These are phyloP conservation scores for Dothistroma pini DNA, from an alignment of 2,329 filamentous ascomycete genomes.

Conservation along the genomic window DNA sequence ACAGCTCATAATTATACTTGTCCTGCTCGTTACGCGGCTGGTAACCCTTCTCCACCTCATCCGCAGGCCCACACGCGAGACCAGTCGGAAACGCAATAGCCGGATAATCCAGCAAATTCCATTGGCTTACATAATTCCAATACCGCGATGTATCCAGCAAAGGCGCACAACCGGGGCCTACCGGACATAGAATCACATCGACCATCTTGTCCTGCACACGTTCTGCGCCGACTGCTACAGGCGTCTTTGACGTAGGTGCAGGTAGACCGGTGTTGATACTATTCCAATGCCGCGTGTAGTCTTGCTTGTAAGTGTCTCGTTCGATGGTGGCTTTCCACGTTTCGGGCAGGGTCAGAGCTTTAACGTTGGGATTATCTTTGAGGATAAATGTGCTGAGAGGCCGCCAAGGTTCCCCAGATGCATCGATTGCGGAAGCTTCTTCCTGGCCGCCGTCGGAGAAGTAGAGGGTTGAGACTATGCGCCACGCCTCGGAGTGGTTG, in stretches of 20 bases:
- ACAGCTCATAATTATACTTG: conserved; percentile 46
- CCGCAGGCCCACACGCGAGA: conserved; percentile 41
- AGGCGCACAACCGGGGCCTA: conserved; percentile 53
- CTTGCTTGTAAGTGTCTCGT: conserved; percentile 44
- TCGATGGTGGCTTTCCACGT: conserved; percentile 42
- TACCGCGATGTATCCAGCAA: conserved; percentile 52
- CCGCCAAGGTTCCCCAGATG: conserved; percentile 55
- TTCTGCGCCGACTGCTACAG: conserved; percentile 7
- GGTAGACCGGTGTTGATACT: conserved; percentile 35
- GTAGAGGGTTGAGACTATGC: conserved; percentile 49
- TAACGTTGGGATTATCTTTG: conserved; percentile 52
- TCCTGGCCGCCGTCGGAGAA: conserved; percentile 60
- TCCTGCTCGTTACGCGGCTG: conserved; percentile 46
- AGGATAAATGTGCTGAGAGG: conserved; percentile 59
- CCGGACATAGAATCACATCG: conserved; percentile 62
- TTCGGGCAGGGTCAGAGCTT: conserved; percentile 41
- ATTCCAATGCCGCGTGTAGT: conserved; percentile 48
- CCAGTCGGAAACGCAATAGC: conserved; percentile 58
- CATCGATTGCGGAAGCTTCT: conserved; percentile 48
- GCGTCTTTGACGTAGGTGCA: conserved; percentile 21
- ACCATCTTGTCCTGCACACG: conserved; percentile 38
- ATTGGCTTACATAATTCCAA: conserved; percentile 64
- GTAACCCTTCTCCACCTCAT: conserved; percentile 39
- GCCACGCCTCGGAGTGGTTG: conserved; percentile 49
- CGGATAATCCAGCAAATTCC: conserved; percentile 63